Evolutionary conservation across 257 asterid species (phyloP).

Genomic region (Solanum phureja): DNA sequence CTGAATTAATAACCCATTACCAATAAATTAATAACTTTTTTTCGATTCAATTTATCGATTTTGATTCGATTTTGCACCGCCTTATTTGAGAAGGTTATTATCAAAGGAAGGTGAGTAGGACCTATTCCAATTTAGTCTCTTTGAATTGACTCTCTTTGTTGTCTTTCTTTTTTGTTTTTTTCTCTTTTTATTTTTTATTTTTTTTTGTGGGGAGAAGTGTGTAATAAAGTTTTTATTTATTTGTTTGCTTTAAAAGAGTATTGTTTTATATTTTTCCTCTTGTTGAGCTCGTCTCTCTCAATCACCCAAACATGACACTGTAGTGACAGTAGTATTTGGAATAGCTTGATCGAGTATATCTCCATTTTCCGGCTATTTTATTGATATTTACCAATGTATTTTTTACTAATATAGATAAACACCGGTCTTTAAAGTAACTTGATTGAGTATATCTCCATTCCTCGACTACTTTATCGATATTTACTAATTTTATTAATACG

Average conservation of each 20-base stretch:
- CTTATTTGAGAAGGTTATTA: neutral
- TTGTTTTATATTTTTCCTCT: neutral
- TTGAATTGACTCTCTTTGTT: neutral
- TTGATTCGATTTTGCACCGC: too few relatives aligned
- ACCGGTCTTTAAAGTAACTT: neutral
- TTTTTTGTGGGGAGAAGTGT: neutral
- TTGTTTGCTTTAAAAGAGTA: neutral
- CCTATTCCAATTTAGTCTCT: neutral
- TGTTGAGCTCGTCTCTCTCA: neutral
- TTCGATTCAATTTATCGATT: too few relatives aligned
- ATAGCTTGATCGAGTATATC: neutral
- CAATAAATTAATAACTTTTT: too few relatives aligned
- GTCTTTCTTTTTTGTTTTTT: too few relatives aligned
- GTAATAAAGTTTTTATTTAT: neutral
- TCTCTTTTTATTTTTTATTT: too few relatives aligned
- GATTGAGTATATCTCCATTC: neutral
- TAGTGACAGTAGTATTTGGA: neutral
- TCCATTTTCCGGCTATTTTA: neutral
- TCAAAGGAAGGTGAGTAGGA: neutral
- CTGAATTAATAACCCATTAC: too few relatives aligned
- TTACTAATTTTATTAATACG: too few relatives aligned
- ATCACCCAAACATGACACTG: neutral
- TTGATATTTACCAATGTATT: neutral
- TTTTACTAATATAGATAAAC: neutral
- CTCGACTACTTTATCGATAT: too few relatives aligned